A percentile compares a stretch with the other conserved stretches of the same genome.
These are phyloP conservation scores for Cystodermella granulosa DNA, from an alignment of 1,284 basidiomycete species.

Conservation along the genomic window DNA sequence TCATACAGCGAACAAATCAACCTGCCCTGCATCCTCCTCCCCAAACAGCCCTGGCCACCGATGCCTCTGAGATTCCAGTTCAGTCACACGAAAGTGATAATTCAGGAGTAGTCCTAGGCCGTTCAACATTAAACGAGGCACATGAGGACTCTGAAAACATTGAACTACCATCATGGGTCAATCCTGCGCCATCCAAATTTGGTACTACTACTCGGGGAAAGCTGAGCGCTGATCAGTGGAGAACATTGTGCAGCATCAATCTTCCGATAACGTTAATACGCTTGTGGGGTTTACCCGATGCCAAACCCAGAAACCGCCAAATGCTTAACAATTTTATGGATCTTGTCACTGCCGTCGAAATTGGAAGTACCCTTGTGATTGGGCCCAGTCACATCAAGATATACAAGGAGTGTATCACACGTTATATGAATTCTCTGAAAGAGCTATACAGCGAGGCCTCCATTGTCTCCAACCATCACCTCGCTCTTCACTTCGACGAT, in stretches of 20 bases:
- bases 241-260: slow-evolving; percentile 16
- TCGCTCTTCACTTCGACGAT: slow-evolving; percentile 17
- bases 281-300: too few species aligned
- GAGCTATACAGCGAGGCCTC: slow-evolving; percentile 12
- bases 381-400: too few species aligned
- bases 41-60: too few species aligned
- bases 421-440: slow-evolving; percentile 12
- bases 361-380: slow-evolving; percentile 12
- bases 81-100: too few species aligned
- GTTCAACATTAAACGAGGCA: slow-evolving; percentile 14
- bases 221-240: slow-evolving; percentile 29
- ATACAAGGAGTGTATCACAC: too few species aligned
- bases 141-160: too few species aligned
- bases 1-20: too few species aligned
- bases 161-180: slow-evolving; percentile 25
- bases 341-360: slow-evolving; percentile 15
- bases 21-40: too few species aligned
- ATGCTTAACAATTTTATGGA: too few species aligned
- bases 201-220: slow-evolving; percentile 15
- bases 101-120: too few species aligned
- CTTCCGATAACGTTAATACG: slow-evolving; percentile 20
- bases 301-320: too few species aligned
- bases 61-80: too few species aligned
- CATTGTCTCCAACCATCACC: slow-evolving; percentile 19
- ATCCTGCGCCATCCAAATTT: slow-evolving; percentile 19